A percentile compares a stretch with the other conserved stretches of the same genome.
These are phyloP conservation scores for Debaryomycetaceae sp. DNA, from an alignment of 1,139 yeast species.

Conservation along the genomic window DNA sequence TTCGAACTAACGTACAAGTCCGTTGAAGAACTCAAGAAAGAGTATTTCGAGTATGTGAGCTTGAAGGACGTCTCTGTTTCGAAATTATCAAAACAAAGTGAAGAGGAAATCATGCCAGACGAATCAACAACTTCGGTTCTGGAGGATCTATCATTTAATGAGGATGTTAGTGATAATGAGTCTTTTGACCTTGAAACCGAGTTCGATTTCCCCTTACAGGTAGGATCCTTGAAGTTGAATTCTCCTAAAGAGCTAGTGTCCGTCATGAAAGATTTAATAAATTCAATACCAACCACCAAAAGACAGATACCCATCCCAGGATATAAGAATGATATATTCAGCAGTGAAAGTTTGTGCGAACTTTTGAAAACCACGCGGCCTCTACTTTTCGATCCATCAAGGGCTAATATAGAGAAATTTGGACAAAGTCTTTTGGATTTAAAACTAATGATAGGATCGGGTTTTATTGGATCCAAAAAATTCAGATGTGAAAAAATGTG, in stretches of 20 bases:
- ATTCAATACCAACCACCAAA: conserved; percentile 23
- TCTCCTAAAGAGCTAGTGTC: conserved; percentile 17
- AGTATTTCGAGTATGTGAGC: conserved; percentile 30
- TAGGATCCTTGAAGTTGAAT: conserved; percentile 27
- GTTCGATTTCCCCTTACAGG: conserved; percentile 29
- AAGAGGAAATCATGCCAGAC: conserved; percentile 5
- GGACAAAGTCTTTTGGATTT: conserved; percentile 41
- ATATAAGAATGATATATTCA: conserved; percentile 35
- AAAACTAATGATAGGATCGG: conserved; percentile 31
- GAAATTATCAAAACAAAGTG: conserved; percentile 6
- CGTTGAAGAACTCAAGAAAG: conserved; percentile 27
- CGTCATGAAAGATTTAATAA: conserved; percentile 23
- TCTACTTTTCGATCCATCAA: conserved; percentile 34
- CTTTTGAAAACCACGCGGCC: conserved; percentile 27
- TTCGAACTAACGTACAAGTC: conserved; percentile 23
- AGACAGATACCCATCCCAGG: conserved; percentile 43
- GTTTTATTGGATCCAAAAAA: conserved; percentile 30
- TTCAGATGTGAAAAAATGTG: conserved; percentile 45
- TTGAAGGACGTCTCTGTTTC: conserved; percentile 15
- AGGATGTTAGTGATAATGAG: neutral
- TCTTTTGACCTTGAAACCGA: conserved; percentile 5
- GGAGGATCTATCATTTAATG: neutral
- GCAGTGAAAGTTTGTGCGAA: conserved; percentile 37
- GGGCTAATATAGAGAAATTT: conserved; percentile 37
- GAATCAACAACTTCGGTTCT: conserved; percentile 1